These are phyloP conservation scores for Vigna hirtella DNA, from an alignment of 306 rosid species.

Conservation along the genomic window DNA sequence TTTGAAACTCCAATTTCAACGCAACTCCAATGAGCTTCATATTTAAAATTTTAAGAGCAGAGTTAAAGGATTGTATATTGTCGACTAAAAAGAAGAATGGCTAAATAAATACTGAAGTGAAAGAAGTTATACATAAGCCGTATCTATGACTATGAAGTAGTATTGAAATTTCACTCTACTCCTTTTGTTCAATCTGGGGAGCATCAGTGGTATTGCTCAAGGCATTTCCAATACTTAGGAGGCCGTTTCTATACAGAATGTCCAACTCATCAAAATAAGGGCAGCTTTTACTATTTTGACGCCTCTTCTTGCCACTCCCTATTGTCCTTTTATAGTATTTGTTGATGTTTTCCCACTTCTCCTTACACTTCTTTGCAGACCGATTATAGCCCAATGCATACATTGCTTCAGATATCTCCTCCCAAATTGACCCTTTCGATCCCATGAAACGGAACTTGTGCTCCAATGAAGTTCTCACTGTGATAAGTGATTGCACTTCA, in stretches of 20 bases:
- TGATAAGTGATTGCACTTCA: constrained; percentile 78
- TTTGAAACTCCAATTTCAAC: background rate
- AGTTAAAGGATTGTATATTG: constrained; percentile 11
- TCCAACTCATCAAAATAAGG: constrained; percentile 74
- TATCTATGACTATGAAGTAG: background rate
- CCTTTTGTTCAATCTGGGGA: constrained; percentile 51
- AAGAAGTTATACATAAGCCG: constrained; percentile 22
- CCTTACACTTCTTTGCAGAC: constrained; percentile 76
- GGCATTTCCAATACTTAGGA: constrained; percentile 51
- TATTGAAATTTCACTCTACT: constrained; percentile 31
- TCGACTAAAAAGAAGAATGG: constrained; percentile 33
- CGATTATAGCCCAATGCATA: constrained; percentile 62
- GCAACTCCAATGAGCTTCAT: background rate
- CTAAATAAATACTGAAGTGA: constrained; percentile 24
- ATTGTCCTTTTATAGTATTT: constrained; percentile 70
- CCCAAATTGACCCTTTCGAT: constrained; percentile 72
- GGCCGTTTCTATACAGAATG: constrained; percentile 61
- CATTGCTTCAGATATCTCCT: constrained; percentile 77
- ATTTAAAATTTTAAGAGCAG: background rate
- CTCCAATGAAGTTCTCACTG: constrained; percentile 60
- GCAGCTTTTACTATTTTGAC: constrained; percentile 59
- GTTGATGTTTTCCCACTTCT: constrained; percentile 92
- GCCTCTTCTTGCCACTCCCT: constrained; percentile 63
- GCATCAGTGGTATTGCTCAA: constrained; percentile 44
- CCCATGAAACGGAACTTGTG: constrained; percentile 54